Percentiles rank a stretch among this genome's conserved stretches.
phyloP scores from a whole-genome alignment of 2,329 filamentous ascomycete species.

The Neonectria faginata region DNA sequence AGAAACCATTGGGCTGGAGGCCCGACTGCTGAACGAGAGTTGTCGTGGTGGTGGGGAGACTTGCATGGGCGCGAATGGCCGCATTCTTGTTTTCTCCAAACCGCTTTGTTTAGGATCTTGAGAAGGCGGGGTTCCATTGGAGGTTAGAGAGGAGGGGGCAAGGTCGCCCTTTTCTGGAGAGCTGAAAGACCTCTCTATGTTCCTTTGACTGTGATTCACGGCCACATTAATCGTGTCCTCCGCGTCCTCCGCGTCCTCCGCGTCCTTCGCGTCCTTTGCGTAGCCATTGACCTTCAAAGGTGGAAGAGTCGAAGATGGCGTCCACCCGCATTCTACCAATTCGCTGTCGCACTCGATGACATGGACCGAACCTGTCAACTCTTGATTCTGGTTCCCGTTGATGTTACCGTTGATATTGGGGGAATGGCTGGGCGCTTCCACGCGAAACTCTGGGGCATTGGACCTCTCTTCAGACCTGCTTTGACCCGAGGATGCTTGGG shows the following conservation, averaged over 20 bases:
- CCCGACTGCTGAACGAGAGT: neutral
- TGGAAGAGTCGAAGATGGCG: neutral
- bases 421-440: neutral
- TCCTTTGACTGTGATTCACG: neutral
- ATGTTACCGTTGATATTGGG: neutral
- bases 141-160: neutral
- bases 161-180: neutral
- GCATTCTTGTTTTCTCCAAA: conserved; percentile 13
- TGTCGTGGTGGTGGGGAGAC: conserved; percentile 5
- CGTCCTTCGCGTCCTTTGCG: neutral
- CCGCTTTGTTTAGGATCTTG: conserved; percentile 8
- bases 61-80: neutral
- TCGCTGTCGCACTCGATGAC: neutral
- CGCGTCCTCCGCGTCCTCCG: neutral
- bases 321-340: neutral
- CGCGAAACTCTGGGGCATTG: neutral
- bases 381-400: neutral
- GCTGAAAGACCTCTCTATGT: neutral
- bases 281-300: neutral
- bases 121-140: neutral
- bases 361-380: neutral
- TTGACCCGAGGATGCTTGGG: conserved; percentile 12
- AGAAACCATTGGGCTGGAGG: neutral
- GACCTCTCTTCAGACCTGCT: neutral
- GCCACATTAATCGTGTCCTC: no score